Conservation (phyloP, 306 rosid genomes). For the Castanopsis chinensis region DNA sequence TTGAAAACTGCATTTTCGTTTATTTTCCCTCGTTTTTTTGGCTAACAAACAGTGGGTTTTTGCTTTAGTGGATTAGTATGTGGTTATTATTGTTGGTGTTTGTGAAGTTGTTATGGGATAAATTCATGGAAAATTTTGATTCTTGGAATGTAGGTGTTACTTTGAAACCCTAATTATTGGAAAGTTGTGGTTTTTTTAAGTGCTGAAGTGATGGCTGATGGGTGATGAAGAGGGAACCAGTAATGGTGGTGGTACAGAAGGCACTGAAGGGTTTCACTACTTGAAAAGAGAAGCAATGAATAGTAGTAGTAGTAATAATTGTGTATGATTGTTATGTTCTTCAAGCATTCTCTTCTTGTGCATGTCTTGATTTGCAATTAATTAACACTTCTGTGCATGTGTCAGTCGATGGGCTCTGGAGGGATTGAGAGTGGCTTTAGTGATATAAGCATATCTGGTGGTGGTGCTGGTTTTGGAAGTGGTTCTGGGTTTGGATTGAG, state of each 20-base stretch:
- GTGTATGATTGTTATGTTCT: too few relatives aligned
- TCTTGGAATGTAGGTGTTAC: conserved; percentile 31
- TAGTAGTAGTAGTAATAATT: not conserved
- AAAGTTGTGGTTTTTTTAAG: conserved; percentile 25
- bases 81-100: conserved; percentile 14
- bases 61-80: not conserved
- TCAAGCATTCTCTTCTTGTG: too few relatives aligned
- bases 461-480: conserved; percentile 74
- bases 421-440: conserved; percentile 72
- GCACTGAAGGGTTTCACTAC: conserved; percentile 24
- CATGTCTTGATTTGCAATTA: too few relatives aligned
- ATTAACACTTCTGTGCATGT: too few relatives aligned
- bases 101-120: conserved; percentile 19
- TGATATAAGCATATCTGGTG: conserved; percentile 77
- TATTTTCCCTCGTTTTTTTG: conserved; percentile 5
- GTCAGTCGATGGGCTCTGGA: conserved; percentile 85
- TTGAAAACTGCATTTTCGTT: not conserved
- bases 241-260: conserved; percentile 35
- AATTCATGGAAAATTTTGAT: conserved; percentile 28
- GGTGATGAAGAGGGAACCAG: conserved; percentile 39
- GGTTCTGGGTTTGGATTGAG: conserved; percentile 48
- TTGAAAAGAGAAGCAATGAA: conserved; percentile 31
- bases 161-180: conserved; percentile 58
- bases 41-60: conserved; percentile 17
- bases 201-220: conserved; percentile 47